Percentiles rank a stretch among this genome's conserved stretches.
Conservation (phyloP, 495 filamentous ascomycete genomes). For the Xylaria telfairii region DNA sequence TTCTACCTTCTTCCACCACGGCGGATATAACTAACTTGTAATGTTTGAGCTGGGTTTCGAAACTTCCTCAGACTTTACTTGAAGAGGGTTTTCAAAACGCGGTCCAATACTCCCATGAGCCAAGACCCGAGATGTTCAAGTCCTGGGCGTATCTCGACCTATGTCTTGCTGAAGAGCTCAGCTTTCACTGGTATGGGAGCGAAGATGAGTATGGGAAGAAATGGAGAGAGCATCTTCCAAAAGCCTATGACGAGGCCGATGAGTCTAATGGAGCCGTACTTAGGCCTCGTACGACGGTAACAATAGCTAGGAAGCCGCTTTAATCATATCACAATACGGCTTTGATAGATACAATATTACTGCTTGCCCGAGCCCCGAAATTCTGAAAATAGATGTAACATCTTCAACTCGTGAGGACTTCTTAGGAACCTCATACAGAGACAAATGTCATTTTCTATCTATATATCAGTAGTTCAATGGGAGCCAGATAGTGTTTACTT, state of each 20-base stretch:
- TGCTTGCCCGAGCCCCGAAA: neutral
- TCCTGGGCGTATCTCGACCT: conserved; percentile 10
- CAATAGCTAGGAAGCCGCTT: conserved; percentile 17
- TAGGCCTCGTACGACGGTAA: neutral
- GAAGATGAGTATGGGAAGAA: neutral
- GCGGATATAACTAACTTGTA: neutral
- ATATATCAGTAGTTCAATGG: neutral
- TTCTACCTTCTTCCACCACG: neutral
- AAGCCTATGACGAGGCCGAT: conserved; percentile 3
- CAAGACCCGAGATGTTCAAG: conserved; percentile 12
- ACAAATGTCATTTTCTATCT: neutral
- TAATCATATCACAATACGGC: neutral
- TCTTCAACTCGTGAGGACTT: neutral
- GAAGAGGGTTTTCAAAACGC: conserved; percentile 14
- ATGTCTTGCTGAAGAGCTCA: conserved; percentile 4
- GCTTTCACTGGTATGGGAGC: neutral
- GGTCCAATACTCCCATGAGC: neutral
- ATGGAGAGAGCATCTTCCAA: conserved; percentile 7
- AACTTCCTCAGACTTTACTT: neutral
- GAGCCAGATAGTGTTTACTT: no score
- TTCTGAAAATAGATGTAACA: neutral
- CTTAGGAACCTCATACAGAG: neutral
- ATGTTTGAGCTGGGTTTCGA: conserved; percentile 2
- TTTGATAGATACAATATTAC: no score
- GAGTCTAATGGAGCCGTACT: neutral